Conservation (phyloP, 2,329 filamentous ascomycete species). For the Escovopsis weberi region DNA sequence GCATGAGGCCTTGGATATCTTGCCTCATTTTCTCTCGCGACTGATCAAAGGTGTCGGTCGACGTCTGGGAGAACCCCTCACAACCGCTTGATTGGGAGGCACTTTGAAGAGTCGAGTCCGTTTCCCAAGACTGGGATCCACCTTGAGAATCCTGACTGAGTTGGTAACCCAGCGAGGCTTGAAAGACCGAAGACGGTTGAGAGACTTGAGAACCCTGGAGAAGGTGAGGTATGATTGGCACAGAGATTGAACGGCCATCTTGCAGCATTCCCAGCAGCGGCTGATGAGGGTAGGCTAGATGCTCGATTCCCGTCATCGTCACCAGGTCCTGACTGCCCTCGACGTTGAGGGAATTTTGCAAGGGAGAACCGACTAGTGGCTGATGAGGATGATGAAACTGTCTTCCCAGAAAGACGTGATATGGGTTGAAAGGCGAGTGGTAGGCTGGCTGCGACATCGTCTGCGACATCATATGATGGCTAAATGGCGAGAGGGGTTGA, state of each 20-base stretch:
- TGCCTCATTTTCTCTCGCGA: neutral
- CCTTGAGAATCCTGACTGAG: no score
- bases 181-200: no score
- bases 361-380: constrained; percentile 15
- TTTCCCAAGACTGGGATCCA: no score
- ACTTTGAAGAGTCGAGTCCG: neutral
- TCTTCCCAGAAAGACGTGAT: constrained; percentile 10
- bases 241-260: constrained; percentile 1
- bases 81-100: neutral
- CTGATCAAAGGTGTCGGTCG: neutral
- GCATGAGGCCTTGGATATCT: constrained; percentile 16
- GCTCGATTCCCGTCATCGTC: neutral
- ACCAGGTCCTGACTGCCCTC: neutral
- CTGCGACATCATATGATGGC: neutral
- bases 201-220: neutral
- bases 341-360: constrained; percentile 10
- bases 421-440: constrained; percentile 11
- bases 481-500: neutral
- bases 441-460: no score
- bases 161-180: no score
- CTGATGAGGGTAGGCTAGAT: neutral
- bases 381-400: constrained; percentile 6
- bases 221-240: neutral
- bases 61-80: neutral
- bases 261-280: no score